These are phyloP conservation scores for Aegilops longissima DNA, from an alignment of 176 grass and related monocot genomes.

Conservation along the genomic window DNA sequence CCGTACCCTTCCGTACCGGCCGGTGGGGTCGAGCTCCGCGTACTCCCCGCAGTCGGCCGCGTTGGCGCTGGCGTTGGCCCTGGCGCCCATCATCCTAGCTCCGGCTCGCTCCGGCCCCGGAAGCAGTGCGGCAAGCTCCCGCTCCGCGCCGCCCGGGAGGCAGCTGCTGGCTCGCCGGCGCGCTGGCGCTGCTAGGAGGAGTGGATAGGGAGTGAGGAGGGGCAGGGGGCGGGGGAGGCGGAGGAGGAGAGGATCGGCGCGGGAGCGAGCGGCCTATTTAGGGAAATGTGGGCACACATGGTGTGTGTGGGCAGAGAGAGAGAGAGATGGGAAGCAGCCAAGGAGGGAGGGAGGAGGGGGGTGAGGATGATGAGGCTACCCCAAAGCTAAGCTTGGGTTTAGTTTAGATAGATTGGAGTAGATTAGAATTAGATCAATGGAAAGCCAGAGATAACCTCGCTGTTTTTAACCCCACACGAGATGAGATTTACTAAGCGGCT, in stretches of 20 bases:
- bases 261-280: constrained; percentile 22
- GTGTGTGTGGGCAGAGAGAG: constrained; percentile 18
- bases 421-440: constrained; percentile 19
- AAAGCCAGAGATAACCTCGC: constrained; percentile 19
- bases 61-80: constrained; percentile 17
- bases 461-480: neutral
- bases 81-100: constrained; percentile 58
- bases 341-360: neutral
- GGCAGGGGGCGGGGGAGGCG: neutral
- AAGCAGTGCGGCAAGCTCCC: neutral
- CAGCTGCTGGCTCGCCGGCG: neutral
- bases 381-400: constrained; percentile 2
- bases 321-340: neutral
- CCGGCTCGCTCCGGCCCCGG: neutral
- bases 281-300: constrained; percentile 48
- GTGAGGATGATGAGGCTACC: neutral
- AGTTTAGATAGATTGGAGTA: constrained; percentile 8
- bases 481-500: constrained; percentile 1
- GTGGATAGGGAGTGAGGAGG: constrained; percentile 29
- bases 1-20: constrained; percentile 94
- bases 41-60: constrained; percentile 54
- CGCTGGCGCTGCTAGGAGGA: neutral
- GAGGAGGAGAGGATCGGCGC: constrained; percentile 5
- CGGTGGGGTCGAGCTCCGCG: constrained; percentile 87
- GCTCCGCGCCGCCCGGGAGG: constrained; percentile 2